Evolutionary conservation across 2,329 filamentous ascomycete genomes (phyloP), one percentile per base, ranked within the genome.

Genomic region (Exophiala sp.): DNA sequence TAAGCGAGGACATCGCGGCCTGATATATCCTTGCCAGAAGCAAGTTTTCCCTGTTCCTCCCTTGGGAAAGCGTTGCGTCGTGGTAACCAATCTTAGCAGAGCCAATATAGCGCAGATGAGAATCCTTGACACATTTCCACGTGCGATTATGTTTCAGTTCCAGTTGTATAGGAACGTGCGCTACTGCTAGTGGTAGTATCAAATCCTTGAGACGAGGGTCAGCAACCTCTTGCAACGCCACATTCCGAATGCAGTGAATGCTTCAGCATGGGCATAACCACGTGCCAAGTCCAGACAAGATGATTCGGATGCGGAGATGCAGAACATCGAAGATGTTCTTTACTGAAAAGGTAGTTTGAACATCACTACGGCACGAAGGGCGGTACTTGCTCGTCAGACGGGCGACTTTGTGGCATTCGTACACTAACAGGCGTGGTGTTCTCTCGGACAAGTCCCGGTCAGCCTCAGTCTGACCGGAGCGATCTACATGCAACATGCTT

Each of bases 241-340:
- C 42, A 33, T 45, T 29, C 20, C 8, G 3, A 11, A 18, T 18
- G 16, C 3, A 3, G 16, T 18, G 16, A 18, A 32, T 16, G 20
- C n/a, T 9, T 21, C 21, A 29, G 20, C 42, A 45, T 14, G 16
- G 41, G 33, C 40, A 40, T 18, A 44, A 18, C 50, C 50, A 52
- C 50, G 50, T 52, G 50, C 50, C 50, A 52, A 47, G 50, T 43
- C 39, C 18, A 36, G 24, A 52, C 42, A 47, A 52, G 50, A 33
- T 52, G 50, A 52, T 52, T 52, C 43, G 50, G 43, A 52, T 52
- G 24, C 14, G 24, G 18, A 35, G 8, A 3, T 11, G 34, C 7
- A 43, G 8, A 20, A n/a, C 14, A 16, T 41, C 20, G 39, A 11
- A 18, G 39, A 41, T 41, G 12, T 20, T 41, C 36, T 18, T 9